phyloP scores from a whole-genome alignment of 2,329 filamentous ascomycete species.

The Alternaria atra region DNA sequence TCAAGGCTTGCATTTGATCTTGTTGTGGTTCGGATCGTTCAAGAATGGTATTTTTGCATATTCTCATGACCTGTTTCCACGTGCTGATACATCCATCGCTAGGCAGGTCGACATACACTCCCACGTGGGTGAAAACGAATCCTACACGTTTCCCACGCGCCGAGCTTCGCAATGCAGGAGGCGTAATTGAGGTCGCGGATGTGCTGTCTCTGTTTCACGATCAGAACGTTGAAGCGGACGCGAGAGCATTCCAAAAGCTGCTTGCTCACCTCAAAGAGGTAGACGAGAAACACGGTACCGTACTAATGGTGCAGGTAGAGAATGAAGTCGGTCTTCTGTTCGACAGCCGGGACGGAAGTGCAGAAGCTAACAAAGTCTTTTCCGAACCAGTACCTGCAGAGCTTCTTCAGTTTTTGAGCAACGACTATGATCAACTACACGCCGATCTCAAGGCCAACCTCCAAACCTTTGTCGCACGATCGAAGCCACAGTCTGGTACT shows the following conservation, averaged over 20 bases:
- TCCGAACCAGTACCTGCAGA: slow-evolving; percentile 48
- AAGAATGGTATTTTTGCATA: slow-evolving; percentile 52
- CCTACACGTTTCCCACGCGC: slow-evolving; percentile 44
- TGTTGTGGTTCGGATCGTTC: slow-evolving; percentile 60
- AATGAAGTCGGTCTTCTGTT: slow-evolving; percentile 63
- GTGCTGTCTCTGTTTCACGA: slow-evolving; percentile 46
- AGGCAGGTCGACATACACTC: slow-evolving; percentile 37
- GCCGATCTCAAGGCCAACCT: slow-evolving; percentile 19
- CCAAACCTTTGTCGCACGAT: slow-evolving; percentile 8
- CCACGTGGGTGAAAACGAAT: slow-evolving; percentile 43
- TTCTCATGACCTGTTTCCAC: background rate
- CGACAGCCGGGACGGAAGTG: slow-evolving; percentile 57
- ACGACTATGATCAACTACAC: slow-evolving; percentile 42
- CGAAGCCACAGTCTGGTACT: slow-evolving; percentile 19
- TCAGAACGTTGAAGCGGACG: slow-evolving; percentile 48
- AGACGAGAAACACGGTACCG: slow-evolving; percentile 58
- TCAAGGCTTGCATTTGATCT: slow-evolving; percentile 52
- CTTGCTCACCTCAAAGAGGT: slow-evolving; percentile 55
- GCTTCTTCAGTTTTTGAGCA: slow-evolving; percentile 43
- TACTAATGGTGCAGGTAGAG: slow-evolving; percentile 67
- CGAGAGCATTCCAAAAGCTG: slow-evolving; percentile 52
- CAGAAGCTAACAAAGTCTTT: slow-evolving; percentile 53
- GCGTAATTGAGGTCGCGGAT: slow-evolving; percentile 30
- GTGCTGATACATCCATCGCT: background rate
- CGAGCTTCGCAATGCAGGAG: slow-evolving; percentile 32